A percentile compares a stretch with the other conserved stretches of the same genome.
These are phyloP conservation scores for Colletotrichum shisoi DNA, from an alignment of 2,329 filamentous ascomycete species.

Conservation along the genomic window DNA sequence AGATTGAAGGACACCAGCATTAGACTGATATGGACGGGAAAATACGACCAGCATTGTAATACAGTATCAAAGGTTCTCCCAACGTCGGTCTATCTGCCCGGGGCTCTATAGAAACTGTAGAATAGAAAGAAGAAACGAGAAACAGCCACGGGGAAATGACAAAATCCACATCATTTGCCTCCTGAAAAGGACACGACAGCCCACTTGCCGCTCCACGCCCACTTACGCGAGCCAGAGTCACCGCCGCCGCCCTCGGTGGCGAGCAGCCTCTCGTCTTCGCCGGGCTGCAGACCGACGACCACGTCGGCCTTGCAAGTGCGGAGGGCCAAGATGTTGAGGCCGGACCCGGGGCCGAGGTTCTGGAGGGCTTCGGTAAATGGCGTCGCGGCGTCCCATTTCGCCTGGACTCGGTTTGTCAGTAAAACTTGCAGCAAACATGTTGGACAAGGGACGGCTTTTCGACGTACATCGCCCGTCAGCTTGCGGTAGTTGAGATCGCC, in stretches of 20 bases:
- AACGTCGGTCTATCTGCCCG: conserved; percentile 9
- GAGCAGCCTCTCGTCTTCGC: conserved; percentile 82
- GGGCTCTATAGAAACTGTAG: conserved; percentile 4
- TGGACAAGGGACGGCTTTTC: conserved; percentile 47
- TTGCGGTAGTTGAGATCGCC: conserved; percentile 97
- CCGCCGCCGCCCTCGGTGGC: conserved; percentile 73
- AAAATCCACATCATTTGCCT: conserved; percentile 34
- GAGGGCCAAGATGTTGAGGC: conserved; percentile 83
- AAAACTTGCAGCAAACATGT: too few species aligned
- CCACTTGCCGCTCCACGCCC: conserved; percentile 97
- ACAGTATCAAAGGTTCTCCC: not conserved
- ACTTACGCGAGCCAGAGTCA: conserved; percentile 75
- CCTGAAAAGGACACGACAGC: conserved; percentile 83
- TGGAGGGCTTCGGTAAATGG: conserved; percentile 86
- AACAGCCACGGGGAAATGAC: not conserved
- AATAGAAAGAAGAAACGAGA: not conserved
- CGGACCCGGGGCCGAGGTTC: conserved; percentile 80
- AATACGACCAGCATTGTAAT: not conserved
- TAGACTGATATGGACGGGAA: not conserved
- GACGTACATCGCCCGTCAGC: conserved; percentile 78
- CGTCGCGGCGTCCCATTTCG: conserved; percentile 84
- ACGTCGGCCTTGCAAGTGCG: conserved; percentile 97
- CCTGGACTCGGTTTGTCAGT: conserved; percentile 53
- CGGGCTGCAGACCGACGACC: conserved; percentile 83
- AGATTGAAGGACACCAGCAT: not conserved